phyloP scores from a whole-genome alignment of 345 rosid species.

The Anacardium occidentale region DNA sequence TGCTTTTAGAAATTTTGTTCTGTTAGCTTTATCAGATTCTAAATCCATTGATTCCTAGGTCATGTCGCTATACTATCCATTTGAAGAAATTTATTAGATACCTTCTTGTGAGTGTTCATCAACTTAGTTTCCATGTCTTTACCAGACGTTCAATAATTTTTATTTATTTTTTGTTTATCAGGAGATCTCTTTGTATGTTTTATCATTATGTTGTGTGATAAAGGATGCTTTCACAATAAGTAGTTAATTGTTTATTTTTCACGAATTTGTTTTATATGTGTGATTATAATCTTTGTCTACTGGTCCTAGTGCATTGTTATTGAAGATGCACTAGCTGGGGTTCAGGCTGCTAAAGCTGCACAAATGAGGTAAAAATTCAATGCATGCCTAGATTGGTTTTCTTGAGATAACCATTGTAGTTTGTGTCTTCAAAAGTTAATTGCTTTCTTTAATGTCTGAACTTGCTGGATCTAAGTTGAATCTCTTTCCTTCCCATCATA shows the following conservation, averaged over 20 bases:
- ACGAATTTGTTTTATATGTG: neutral
- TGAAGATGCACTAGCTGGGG: conserved; percentile 97
- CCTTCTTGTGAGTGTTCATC: neutral
- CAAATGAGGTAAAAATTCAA: conserved; percentile 67
- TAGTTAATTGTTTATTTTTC: neutral
- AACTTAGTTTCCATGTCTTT: neutral
- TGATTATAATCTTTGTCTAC: conserved; percentile 16
- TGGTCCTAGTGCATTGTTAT: conserved; percentile 73
- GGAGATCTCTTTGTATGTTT: neutral
- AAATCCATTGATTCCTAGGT: too few relatives aligned
- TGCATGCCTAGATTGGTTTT: conserved; percentile 14
- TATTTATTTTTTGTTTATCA: neutral
- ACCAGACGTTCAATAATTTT: conserved; percentile 2
- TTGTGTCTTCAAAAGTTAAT: neutral
- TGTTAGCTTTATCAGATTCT: too few relatives aligned
- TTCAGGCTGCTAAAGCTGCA: conserved; percentile 95
- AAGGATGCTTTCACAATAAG: conserved; percentile 4
- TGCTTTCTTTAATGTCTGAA: neutral
- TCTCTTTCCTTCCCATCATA: neutral
- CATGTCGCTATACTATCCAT: neutral
- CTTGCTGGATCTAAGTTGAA: neutral
- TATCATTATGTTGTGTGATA: neutral
- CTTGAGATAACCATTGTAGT: neutral
- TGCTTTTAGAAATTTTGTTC: neutral
- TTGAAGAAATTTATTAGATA: neutral